A percentile compares a stretch with the other conserved stretches of the same genome.
These are phyloP conservation scores for Rhodotorula sp. DNA, from an alignment of 1,284 basidiomycete species.

Conservation along the genomic window DNA sequence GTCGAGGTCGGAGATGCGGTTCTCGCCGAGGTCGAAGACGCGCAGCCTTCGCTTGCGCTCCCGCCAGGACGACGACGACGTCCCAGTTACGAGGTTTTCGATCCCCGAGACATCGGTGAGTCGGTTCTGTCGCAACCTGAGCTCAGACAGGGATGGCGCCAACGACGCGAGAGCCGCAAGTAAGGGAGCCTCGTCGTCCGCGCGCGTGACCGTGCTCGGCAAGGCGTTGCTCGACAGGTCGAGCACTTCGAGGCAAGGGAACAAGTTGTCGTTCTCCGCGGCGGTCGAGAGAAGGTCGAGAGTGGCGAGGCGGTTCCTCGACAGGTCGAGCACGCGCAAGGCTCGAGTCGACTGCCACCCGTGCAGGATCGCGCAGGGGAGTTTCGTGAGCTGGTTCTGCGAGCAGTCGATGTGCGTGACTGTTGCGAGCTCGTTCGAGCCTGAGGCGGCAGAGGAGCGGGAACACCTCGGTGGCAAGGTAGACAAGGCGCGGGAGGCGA, in stretches of 20 bases:
- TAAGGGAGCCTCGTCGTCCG: neutral
- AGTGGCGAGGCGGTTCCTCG: constrained; percentile 16
- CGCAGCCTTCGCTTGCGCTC: neutral
- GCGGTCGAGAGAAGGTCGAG: neutral
- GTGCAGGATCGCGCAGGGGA: constrained; percentile 10
- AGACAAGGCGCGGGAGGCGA: constrained; percentile 19
- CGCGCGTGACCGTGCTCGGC: neutral
- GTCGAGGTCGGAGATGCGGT: constrained; percentile 17
- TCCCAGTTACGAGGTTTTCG: constrained; percentile 1
- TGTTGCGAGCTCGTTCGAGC: neutral
- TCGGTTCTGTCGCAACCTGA: constrained; percentile 30
- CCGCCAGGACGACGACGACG: too few species aligned
- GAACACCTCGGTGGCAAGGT: constrained; percentile 2
- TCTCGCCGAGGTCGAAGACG: constrained; percentile 22
- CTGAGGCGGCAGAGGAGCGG: neutral
- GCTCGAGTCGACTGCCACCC: constrained; percentile 17
- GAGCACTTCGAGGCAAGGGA: constrained; percentile 18
- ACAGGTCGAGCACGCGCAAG: constrained; percentile 15
- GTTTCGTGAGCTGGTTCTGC: constrained; percentile 10
- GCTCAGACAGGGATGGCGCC: constrained; percentile 10
- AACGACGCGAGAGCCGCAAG: constrained; percentile 7
- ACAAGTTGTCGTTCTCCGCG: neutral
- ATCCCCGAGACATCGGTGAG: constrained; percentile 25
- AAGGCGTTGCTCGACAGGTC: constrained; percentile 28
- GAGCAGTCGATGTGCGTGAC: constrained; percentile 18